Base-by-base conservation (phyloP, 768 basidiomycete species). In the Amanita molliuscula region DNA sequence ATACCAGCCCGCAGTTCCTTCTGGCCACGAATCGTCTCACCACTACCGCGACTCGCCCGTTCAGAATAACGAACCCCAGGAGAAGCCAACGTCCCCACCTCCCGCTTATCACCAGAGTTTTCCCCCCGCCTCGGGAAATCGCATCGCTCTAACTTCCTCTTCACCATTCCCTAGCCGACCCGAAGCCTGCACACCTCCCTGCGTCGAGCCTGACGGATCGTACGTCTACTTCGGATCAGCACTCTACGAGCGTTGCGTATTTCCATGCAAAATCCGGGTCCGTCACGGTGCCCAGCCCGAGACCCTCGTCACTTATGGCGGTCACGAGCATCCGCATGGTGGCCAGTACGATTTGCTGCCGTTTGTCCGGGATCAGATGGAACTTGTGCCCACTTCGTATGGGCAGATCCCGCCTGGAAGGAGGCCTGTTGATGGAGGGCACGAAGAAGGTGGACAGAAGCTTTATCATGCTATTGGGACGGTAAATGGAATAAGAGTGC, bases 221-320 rank as follows among this genome's bases (percentile, higher is more conserved):
- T 81, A 82, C 4, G 60, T 89, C 52, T 92, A 73, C 66, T 56
- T 92, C 28, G 88, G 87, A 11, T 85, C 84, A 4, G 88, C 86
- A 9, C 65, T 89, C 41, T 70, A 88, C 59, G 69, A 67, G 49
- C 66, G 69, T 53, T 78, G 81, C 0, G 84, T 89, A 2, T 88
- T 91, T 52, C 88, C 88, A 3, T 90, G 88, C 76, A 92, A 91
- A 70, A 77, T 90, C 56, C 78, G 69, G 1, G 78, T 81, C 8
- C 62, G 72, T 54, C 75, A 85, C n/a, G 58, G 62, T n/a, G 59
- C 74, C 55, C 55, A 69, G 63, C 52, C 77, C 63, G 20, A 38
- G 16, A 5, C 16, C 16, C 59, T 73, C 20, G 81, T 88, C 1
- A 70, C 86, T 3, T 87, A 76, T 56, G 84, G 76, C 11, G 83